Conservation (phyloP, 2,329 filamentous ascomycete species). For the Microdochium nivale region DNA sequence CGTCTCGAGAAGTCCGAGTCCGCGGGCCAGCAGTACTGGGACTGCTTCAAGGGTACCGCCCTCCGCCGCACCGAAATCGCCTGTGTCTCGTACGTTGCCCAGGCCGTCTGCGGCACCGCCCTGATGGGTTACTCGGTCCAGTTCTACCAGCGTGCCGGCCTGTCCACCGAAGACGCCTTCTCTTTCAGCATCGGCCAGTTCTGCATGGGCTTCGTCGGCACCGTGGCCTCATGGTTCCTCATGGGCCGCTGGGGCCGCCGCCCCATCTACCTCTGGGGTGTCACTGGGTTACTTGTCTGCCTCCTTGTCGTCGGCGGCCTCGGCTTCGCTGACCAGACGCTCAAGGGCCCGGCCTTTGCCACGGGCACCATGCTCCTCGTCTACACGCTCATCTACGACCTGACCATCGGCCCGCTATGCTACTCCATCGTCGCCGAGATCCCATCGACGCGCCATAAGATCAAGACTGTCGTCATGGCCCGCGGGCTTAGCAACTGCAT, state of each 20-base stretch:
- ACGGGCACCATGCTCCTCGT: conserved; percentile 18
- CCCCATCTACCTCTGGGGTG: conserved; percentile 26
- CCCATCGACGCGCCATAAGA: conserved; percentile 7
- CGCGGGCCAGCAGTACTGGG: conserved; percentile 6
- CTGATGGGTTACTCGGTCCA: conserved; percentile 20
- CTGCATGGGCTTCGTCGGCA: conserved; percentile 30
- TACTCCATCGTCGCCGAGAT: conserved; percentile 9
- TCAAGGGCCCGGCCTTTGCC: conserved; percentile 27
- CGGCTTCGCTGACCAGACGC: conserved; percentile 19
- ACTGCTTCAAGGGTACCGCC: conserved; percentile 3
- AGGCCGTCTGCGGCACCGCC: conserved; percentile 16
- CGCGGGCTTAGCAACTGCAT: conserved; percentile 8
- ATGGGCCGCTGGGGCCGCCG: conserved; percentile 27
- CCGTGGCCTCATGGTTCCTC: conserved; percentile 29
- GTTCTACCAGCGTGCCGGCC: conserved; percentile 13
- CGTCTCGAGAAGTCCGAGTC: conserved; percentile 17
- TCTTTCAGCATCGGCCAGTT: conserved; percentile 29
- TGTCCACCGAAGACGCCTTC: conserved; percentile 24
- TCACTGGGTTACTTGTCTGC: conserved; percentile 20
- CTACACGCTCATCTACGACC: conserved; percentile 12
- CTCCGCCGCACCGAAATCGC: conserved; percentile 2
- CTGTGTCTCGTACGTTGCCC: conserved; percentile 15
- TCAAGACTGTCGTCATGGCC: conserved; percentile 11
- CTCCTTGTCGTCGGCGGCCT: conserved; percentile 27
- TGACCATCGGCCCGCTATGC: conserved; percentile 8